phyloP scores from a whole-genome alignment of 2,329 filamentous ascomycete species.

The Mycosphaerella sp. region DNA sequence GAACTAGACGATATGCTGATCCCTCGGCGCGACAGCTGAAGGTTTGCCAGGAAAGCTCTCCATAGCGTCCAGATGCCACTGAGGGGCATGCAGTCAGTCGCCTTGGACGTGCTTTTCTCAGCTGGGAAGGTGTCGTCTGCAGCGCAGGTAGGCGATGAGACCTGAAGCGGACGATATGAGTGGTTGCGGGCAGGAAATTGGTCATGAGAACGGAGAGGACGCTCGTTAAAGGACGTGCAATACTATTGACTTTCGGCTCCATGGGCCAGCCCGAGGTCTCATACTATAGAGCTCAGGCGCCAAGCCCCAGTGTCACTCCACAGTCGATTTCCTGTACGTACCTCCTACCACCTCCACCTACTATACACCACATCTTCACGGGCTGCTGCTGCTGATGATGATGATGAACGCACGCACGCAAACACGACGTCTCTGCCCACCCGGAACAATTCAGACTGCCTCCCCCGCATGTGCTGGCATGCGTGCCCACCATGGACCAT shows the following conservation, averaged over 20 bases:
- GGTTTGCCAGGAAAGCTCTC: not conserved
- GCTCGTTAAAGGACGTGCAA: too few species aligned
- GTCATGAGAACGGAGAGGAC: slow-evolving; percentile 5
- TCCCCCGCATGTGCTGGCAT: too few species aligned
- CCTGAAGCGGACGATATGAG: slow-evolving; percentile 6
- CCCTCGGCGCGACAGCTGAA: slow-evolving; percentile 2
- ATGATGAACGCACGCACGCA: not conserved
- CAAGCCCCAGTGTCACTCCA: not conserved
- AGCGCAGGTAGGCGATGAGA: slow-evolving; percentile 3
- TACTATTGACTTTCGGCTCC: not conserved
- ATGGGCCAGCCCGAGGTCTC: not conserved
- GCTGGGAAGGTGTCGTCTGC: slow-evolving; percentile 5
- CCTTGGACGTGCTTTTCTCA: slow-evolving; percentile 4
- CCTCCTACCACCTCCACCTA: too few species aligned
- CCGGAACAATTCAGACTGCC: too few species aligned
- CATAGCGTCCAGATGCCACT: not conserved
- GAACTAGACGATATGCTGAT: slow-evolving; percentile 1
- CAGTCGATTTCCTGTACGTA: not conserved
- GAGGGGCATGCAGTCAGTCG: not conserved
- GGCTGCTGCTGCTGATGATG: not conserved
- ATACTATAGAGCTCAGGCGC: too few species aligned
- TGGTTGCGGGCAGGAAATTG: slow-evolving; percentile 6
- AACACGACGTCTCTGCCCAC: not conserved
- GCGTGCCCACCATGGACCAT: not conserved
- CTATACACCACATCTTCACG: too few species aligned